Percentiles rank a stretch among this genome's conserved stretches.
Evolutionary conservation across 2,329 filamentous ascomycete genomes (phyloP).

Genomic region (Diaporthe ilicicola): DNA sequence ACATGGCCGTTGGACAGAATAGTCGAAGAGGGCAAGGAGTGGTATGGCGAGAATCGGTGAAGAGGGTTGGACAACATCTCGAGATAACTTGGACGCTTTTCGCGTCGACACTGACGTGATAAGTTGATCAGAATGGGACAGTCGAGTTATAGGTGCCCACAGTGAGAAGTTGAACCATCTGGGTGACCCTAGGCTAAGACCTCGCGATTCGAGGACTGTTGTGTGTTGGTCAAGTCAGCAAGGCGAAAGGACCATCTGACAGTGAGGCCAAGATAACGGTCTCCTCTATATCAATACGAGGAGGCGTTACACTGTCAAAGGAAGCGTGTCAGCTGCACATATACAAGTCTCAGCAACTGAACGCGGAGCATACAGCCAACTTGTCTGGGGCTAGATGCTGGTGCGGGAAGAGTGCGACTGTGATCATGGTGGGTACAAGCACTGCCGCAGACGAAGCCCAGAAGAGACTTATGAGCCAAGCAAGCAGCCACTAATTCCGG

Average conservation of each 20-base stretch:
- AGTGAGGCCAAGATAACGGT: background rate
- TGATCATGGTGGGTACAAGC: conserved; percentile 1
- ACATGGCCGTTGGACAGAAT: conserved; percentile 65
- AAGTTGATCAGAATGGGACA: background rate
- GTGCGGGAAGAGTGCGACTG: conserved; percentile 5
- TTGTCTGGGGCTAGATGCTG: conserved; percentile 24
- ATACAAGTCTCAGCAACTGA: background rate
- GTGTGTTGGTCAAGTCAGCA: background rate
- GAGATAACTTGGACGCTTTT: conserved; percentile 33
- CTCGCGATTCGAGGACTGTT: background rate
- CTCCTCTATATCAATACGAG: conserved; percentile 3
- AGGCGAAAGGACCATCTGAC: background rate
- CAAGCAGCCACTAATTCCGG: conserved; percentile 6
- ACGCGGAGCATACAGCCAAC: conserved; percentile 6
- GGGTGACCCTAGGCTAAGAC: background rate
- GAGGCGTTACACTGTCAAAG: background rate
- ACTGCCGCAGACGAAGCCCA: background rate
- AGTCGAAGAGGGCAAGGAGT: conserved; percentile 63
- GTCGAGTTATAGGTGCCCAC: background rate
- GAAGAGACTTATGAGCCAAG: background rate
- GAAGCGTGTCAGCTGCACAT: conserved; percentile 14
- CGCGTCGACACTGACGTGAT: background rate
- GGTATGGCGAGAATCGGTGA: conserved; percentile 69
- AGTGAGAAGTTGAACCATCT: background rate
- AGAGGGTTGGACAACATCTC: conserved; percentile 72